Base-by-base conservation (phyloP, 495 filamentous ascomycete species). In the Hyaloscypha variabilis region DNA sequence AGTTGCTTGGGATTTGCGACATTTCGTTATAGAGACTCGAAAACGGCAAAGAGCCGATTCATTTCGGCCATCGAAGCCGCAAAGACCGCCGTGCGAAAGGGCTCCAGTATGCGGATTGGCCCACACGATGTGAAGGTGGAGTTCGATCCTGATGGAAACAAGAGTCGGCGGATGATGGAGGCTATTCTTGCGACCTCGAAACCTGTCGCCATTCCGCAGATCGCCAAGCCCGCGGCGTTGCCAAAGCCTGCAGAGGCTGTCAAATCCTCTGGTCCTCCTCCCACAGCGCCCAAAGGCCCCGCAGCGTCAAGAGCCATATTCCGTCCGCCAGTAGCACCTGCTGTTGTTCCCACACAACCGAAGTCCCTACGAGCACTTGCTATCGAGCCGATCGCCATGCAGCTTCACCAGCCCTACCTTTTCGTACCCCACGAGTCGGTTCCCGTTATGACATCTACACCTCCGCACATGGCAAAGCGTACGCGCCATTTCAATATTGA, bases 1-100 rank as follows among this genome's bases (percentile, higher is more conserved):
- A 96, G 90, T 64, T 95, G 92, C 68, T 84, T 99, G 1, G 95
- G 95, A 2, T 90, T 99, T 70, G 96, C 92, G 59, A 90, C 90
- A 21, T 90, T 99, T 72, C 87, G 89, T 67, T 99, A 96, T 77
- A 88, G 88, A 72, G 94, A 97, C 68, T 85, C 83, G 24, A 81
- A 77, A 62, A 82, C 85, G 5, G 24, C 31, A 3, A 77, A 67
- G 50, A 66, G 69, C 23, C 76, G 82, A 74, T 72, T 85, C 75
- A 54, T 84, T 13, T 80, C 84, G n/a, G 95, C 92, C 13, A 83
- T 86, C 46, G 87, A 86, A 66, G 89, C 92, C 29, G 96, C 96
- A 1, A 89, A 85, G 72, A 85, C 85, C 54, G 95, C 95, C 73
- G 89, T 89, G 74, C 81, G 79, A 75, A 83, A 79, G 46, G 89